A percentile compares a stretch with the other conserved stretches of the same genome.
Conservation (phyloP, 306 rosid genomes). For the Quercus engelmannii region DNA sequence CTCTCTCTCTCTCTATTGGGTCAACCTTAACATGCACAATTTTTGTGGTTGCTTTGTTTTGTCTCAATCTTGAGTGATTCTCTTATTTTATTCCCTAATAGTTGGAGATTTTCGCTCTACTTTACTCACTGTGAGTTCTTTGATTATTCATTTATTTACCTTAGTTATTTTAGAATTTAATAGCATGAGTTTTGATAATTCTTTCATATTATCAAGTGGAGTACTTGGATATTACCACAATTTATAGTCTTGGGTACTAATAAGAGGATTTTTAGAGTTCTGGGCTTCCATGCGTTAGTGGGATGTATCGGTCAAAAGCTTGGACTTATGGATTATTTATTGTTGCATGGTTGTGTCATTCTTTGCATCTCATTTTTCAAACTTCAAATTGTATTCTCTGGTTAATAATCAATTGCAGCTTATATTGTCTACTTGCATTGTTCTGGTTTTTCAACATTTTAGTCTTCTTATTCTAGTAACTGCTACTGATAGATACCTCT, state of each 20-base stretch:
- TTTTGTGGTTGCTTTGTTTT: neutral
- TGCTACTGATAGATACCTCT: neutral
- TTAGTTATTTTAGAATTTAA: neutral
- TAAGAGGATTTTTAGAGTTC: slow-evolving; percentile 18
- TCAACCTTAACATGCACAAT: too few relatives aligned
- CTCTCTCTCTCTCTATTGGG: neutral
- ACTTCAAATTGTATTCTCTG: too few relatives aligned
- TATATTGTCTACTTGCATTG: too few relatives aligned
- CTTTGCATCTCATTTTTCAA: slow-evolving; percentile 20
- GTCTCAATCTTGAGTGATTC: neutral
- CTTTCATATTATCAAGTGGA: slow-evolving; percentile 20
- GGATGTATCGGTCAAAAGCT: slow-evolving; percentile 55
- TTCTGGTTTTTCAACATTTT: too few relatives aligned
- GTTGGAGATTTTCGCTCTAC: neutral
- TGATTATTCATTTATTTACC: neutral
- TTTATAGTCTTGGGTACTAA: slow-evolving; percentile 6
- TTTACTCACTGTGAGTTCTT: neutral
- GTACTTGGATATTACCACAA: slow-evolving; percentile 3
- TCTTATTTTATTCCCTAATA: neutral
- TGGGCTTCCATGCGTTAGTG: slow-evolving; percentile 6
- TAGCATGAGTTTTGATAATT: neutral
- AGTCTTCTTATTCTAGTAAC: too few relatives aligned
- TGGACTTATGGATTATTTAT: slow-evolving; percentile 34
- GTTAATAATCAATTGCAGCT: too few relatives aligned
- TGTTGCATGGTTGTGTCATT: slow-evolving; percentile 45